phyloP scores from a whole-genome alignment of 139 green algal species.

The Pleodorina starrii region DNA sequence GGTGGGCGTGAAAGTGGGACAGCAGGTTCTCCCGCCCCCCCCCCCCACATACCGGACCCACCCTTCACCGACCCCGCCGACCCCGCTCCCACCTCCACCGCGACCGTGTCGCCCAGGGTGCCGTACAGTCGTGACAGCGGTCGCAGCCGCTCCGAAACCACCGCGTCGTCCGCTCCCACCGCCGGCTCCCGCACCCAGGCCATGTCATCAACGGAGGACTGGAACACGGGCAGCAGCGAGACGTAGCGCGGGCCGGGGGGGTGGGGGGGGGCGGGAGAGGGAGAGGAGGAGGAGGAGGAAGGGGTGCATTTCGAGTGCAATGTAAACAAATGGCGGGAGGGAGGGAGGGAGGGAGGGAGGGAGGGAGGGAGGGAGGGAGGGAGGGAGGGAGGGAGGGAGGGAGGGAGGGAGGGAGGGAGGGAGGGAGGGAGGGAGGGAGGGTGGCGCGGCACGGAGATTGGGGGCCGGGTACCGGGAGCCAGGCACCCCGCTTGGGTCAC shows the following conservation, averaged over 20 bases:
- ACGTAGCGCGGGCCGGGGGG: conserved; percentile 32
- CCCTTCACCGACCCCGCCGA: too few relatives aligned
- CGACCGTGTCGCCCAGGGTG: conserved; percentile 12
- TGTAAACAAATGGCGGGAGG: not conserved
- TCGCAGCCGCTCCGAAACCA: conserved; percentile 33
- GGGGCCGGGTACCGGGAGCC: not conserved
- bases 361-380: not conserved
- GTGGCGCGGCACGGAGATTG: not conserved
- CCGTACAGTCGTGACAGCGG: conserved; percentile 26
- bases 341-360: not conserved
- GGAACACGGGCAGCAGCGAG: conserved; percentile 38
- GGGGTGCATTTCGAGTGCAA: too few relatives aligned
- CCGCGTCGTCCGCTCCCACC: conserved; percentile 28
- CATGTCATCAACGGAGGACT: not conserved
- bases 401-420: not conserved
- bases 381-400: not conserved
- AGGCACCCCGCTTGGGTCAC: not conserved
- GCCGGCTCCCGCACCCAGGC: conserved; percentile 18
- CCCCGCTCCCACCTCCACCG: conserved; percentile 6
- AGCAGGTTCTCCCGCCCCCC: too few relatives aligned
- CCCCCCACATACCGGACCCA: too few relatives aligned
- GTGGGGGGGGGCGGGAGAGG: not conserved
- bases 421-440: not conserved
- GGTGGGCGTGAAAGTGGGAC: too few relatives aligned
- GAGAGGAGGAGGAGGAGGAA: not conserved